Evolutionary conservation across 2,329 filamentous ascomycete species (phyloP), one percentile per base, ranked within the genome.

Genomic region (Fusarium equiseti): DNA sequence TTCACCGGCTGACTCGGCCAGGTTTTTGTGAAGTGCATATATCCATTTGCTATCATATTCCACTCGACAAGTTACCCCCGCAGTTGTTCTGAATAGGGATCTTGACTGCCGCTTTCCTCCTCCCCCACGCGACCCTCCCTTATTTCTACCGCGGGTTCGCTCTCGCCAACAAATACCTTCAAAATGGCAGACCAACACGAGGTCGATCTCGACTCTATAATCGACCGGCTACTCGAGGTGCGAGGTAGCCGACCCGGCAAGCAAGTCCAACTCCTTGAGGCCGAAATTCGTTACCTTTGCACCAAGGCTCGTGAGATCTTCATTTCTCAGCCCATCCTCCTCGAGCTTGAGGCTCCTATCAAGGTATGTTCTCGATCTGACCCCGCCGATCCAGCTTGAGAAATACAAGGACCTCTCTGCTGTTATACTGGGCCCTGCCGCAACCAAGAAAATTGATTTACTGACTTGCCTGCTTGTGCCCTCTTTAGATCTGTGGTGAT

Each of bases 231-330:
- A 79, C 88, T 98, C 80, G 96, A 99, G 86, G 96, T 98, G 81
- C 92, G 96, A 84, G 96, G 95, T 81, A 98, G 95, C 88, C 91
- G 96, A 80, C 96, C 96, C 63, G 96, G 96, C 78, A 99, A 99
- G 87, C 96, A 98, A 85, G 96, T 99, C 59, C 95, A 98, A 86
- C 89, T 99, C 75, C 87, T 97, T 74, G 96, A 99, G 84, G 91
- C 93, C 68, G 96, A 98, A 86, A 99, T 99, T 77, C 92, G 95
- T 80, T 97, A 90, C 84, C 90, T 99, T 73, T 99, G 96, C 89
- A 98, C 95, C 81, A 98, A 98, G 87, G 95, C 95, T 71, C 92
- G 96, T 74, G 96, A 99, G 87, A 98, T 99, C 78, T 98, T 99
- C 87, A 98, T 99, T 83, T 98, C 95, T 70, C 96, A 99, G 86